Conservation (phyloP, 768 basidiomycete species). For the Nidula microcarpa region DNA sequence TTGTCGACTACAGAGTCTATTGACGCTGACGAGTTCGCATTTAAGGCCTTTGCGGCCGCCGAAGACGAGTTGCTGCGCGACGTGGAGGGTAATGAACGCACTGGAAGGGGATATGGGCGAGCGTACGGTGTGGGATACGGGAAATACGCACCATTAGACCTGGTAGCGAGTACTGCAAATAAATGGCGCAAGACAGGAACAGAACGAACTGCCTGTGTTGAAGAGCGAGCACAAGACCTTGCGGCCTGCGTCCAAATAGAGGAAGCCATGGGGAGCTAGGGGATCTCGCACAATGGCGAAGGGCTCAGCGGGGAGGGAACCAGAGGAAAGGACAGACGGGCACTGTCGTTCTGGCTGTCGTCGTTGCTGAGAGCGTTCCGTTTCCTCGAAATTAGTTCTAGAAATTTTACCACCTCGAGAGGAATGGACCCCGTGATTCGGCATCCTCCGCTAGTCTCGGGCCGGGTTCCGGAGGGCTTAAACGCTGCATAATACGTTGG, state of each 20-base stretch:
- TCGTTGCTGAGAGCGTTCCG: too few relatives aligned
- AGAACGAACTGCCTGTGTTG: constrained; percentile 14
- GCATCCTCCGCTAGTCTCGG: too few relatives aligned
- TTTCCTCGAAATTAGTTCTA: too few relatives aligned
- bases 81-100: constrained; percentile 10
- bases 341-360: background rate
- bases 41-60: background rate
- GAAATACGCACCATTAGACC: constrained; percentile 8
- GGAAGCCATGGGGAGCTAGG: constrained; percentile 12
- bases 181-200: constrained; percentile 16
- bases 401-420: too few relatives aligned
- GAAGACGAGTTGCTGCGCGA: constrained; percentile 3
- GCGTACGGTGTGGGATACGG: background rate
- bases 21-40: background rate
- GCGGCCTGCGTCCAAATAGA: constrained; percentile 14
- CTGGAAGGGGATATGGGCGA: constrained; percentile 7
- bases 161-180: constrained; percentile 16
- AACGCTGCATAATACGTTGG: too few relatives aligned
- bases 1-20: constrained; percentile 10
- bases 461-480: too few relatives aligned
- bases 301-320: constrained; percentile 2
- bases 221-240: constrained; percentile 10
- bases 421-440: too few relatives aligned
- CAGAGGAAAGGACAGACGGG: constrained; percentile 3
- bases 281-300: background rate